Conservation (phyloP, 139 green algal species). For the Monoraphidium neglectum region DNA sequence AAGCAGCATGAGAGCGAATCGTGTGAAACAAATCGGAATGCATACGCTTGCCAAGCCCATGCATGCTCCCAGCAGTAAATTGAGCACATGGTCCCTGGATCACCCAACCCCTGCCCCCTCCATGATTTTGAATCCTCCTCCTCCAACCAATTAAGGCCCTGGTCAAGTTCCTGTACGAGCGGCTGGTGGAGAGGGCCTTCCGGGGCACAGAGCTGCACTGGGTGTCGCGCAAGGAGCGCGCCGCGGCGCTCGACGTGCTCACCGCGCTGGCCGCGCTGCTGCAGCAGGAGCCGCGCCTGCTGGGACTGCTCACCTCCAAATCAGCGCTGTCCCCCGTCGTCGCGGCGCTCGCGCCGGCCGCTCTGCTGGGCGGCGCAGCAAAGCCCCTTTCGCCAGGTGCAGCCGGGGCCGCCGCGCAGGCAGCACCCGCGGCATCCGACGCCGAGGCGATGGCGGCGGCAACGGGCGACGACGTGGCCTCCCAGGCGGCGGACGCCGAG, state of each 20-base stretch:
- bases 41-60: no score
- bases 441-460: background rate
- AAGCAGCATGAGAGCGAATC: no score
- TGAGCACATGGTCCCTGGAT: no score
- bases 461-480: background rate
- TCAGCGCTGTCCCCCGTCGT: conserved; percentile 76
- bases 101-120: no score
- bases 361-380: background rate
- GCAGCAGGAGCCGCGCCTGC: conserved; percentile 62
- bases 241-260: conserved; percentile 16
- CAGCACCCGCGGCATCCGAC: conserved; percentile 5
- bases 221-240: background rate
- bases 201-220: conserved; percentile 7
- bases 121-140: no score
- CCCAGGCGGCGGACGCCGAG: conserved; percentile 11
- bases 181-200: conserved; percentile 24
- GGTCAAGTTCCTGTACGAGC: conserved; percentile 33
- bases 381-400: background rate
- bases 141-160: background rate
- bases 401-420: background rate
- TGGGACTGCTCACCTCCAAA: conserved; percentile 70
- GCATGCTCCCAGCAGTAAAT: no score
- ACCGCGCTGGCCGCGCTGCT: conserved; percentile 51
- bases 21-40: no score
- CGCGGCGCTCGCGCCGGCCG: conserved; percentile 54